These are phyloP conservation scores for Gastrolobium bilobum DNA, from an alignment of 306 rosid genomes.

Conservation along the genomic window DNA sequence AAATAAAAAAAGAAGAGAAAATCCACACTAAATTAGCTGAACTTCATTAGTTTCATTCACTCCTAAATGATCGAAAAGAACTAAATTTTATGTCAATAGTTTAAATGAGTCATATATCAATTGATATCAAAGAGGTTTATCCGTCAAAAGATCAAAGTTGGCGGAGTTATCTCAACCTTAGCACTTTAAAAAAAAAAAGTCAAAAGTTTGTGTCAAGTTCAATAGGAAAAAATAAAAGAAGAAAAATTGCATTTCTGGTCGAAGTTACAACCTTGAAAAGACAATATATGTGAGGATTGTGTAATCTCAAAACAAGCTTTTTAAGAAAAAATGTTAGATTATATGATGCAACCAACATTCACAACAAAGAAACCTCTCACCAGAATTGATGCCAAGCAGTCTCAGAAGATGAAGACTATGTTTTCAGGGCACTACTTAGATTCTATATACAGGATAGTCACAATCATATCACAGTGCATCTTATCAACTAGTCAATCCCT, in stretches of 20 bases:
- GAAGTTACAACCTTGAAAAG: background rate
- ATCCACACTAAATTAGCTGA: background rate
- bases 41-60: background rate
- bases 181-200: background rate
- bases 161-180: background rate
- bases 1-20: too few relatives aligned
- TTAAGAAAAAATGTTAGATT: conserved; percentile 26
- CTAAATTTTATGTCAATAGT: too few relatives aligned
- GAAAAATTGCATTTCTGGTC: background rate
- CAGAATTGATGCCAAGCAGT: conserved; percentile 25
- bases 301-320: background rate
- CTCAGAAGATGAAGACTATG: conserved; percentile 35
- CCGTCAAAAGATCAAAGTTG: background rate
- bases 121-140: background rate
- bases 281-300: background rate
- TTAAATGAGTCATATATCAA: too few relatives aligned
- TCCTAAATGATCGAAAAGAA: background rate
- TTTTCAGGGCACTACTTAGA: conserved; percentile 35
- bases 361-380: conserved; percentile 38
- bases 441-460: conserved; percentile 51
- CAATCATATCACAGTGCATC: conserved; percentile 33
- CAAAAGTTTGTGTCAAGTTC: too few relatives aligned
- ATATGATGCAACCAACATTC: conserved; percentile 25
- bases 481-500: conserved; percentile 40
- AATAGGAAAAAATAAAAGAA: background rate